Evolutionary conservation across 257 asterid species (phyloP).

Genomic region (Penstemon barbatus): DNA sequence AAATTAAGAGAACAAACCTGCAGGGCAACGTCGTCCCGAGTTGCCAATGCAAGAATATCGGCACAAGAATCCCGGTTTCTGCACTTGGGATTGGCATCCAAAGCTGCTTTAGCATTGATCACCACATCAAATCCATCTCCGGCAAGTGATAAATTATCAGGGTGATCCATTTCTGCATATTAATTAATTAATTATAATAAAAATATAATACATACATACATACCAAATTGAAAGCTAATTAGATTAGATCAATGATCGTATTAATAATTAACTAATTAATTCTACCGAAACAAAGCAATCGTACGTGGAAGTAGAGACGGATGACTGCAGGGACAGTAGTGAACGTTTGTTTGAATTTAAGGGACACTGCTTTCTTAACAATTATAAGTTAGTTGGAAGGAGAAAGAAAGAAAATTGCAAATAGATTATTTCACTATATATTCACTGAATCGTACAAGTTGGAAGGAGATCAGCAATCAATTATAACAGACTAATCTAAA

Average conservation of each 20-base stretch:
- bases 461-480: constrained; percentile 16
- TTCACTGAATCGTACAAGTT: neutral
- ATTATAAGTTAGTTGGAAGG: constrained; percentile 11
- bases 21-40: constrained; percentile 72
- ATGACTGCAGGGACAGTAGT: constrained; percentile 64
- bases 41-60: constrained; percentile 81
- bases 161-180: constrained; percentile 61
- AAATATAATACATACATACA: no score
- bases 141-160: constrained; percentile 79
- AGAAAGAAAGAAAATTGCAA: no score
- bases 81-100: constrained; percentile 59
- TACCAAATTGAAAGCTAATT: neutral
- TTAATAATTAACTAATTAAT: neutral
- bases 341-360: constrained; percentile 63
- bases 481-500: constrained; percentile 20
- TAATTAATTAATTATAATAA: no score
- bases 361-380: constrained; percentile 52
- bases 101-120: constrained; percentile 79
- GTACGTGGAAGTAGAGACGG: constrained; percentile 79
- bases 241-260: neutral
- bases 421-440: no score
- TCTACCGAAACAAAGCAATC: constrained; percentile 65
- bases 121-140: constrained; percentile 95
- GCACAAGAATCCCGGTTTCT: constrained; percentile 85
- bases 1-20: constrained; percentile 39